These are phyloP conservation scores for Cetraspora pellucida DNA, from an alignment of 192 early-diverging fungal species.

Conservation along the genomic window DNA sequence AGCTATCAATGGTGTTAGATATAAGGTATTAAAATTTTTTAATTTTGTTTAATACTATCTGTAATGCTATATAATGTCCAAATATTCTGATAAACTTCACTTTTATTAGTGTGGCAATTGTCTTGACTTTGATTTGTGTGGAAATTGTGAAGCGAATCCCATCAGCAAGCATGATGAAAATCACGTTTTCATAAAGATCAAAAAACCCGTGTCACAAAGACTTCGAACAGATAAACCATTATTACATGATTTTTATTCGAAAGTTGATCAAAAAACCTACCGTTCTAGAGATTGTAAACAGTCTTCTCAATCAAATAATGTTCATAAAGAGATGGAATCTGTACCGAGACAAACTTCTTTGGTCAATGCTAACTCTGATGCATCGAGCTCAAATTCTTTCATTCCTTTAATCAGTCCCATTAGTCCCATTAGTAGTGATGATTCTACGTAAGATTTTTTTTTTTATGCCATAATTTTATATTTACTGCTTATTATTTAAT, in stretches of 20 bases:
- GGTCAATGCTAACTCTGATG: too few relatives aligned
- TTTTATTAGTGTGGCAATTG: constrained; percentile 57
- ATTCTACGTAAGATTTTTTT: too few relatives aligned
- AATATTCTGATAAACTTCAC: not conserved
- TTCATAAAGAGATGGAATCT: not conserved
- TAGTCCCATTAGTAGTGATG: too few relatives aligned
- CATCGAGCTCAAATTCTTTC: too few relatives aligned
- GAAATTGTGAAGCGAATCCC: constrained; percentile 55
- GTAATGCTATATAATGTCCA: not conserved
- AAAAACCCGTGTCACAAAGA: constrained; percentile 38
- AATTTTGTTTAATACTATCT: not conserved
- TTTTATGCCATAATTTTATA: not conserved
- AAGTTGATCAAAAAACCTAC: not conserved
- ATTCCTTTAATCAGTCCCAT: too few relatives aligned
- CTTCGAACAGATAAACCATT: constrained; percentile 29
- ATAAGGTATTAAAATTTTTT: constrained; percentile 46
- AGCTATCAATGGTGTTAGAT: constrained; percentile 49
- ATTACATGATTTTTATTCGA: constrained; percentile 45
- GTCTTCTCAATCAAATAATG: not conserved
- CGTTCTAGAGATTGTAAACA: constrained; percentile 32
- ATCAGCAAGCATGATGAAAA: constrained; percentile 39
- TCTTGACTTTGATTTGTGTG: constrained; percentile 64
- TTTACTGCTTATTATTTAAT: not conserved
- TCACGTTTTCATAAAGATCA: constrained; percentile 56
- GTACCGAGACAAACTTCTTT: not conserved